Evolutionary conservation across 371 early-diverging fungal species (phyloP).

Genomic region (Basidiobolus meristosporus): DNA sequence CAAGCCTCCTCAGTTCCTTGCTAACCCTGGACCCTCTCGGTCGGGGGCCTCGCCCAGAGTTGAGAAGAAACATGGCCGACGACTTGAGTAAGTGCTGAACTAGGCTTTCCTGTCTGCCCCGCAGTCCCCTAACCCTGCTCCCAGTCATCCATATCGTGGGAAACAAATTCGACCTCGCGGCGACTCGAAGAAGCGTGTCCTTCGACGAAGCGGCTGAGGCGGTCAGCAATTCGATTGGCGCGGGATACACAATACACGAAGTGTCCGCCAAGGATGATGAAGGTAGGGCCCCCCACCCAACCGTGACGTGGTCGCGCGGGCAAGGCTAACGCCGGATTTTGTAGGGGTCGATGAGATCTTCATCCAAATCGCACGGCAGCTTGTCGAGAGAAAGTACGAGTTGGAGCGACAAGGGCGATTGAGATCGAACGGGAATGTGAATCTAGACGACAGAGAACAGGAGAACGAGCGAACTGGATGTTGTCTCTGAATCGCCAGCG

Average conservation of each 20-base stretch:
- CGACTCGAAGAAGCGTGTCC: constrained; percentile 28
- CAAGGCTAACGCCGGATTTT: not conserved
- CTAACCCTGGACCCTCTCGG: not conserved
- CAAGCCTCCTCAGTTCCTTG: not conserved
- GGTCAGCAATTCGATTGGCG: constrained; percentile 29
- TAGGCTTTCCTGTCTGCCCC: not conserved
- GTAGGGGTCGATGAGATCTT: constrained; percentile 32
- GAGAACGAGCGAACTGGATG: no score
- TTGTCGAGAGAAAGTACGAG: constrained; percentile 30
- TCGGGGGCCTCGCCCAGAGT: constrained; percentile 15
- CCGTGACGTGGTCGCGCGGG: not conserved
- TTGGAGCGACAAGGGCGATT: no score
- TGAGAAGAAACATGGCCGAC: constrained; percentile 47
- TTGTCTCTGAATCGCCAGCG: no score
- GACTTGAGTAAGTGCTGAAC: constrained; percentile 15
- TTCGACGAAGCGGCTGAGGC: constrained; percentile 32
- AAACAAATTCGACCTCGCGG: constrained; percentile 51
- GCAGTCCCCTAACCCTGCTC: constrained; percentile 1
- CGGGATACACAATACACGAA: constrained; percentile 34
- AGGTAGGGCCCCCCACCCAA: constrained; percentile 13
- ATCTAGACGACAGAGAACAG: no score
- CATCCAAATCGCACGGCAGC: constrained; percentile 26
- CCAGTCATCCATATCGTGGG: constrained; percentile 55
- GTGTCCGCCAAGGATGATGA: constrained; percentile 54
- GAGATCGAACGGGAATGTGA: no score